These are phyloP conservation scores for Beta lomatogona DNA, from an alignment of 179 eudicot species.

Conservation along the genomic window DNA sequence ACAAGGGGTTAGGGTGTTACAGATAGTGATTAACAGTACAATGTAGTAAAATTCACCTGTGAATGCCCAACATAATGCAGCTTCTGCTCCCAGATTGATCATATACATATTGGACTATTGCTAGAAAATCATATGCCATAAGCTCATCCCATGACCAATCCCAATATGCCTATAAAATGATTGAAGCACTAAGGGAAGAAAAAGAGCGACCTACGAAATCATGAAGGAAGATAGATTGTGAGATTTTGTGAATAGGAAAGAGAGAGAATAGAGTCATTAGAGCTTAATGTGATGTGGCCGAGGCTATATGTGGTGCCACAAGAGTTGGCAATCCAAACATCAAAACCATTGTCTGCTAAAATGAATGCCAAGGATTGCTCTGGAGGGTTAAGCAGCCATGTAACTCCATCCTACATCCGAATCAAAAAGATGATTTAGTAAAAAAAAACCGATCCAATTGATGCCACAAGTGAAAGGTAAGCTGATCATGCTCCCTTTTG, in stretches of 20 bases:
- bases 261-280: conserved; percentile 45
- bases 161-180: conserved; percentile 55
- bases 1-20: too few relatives aligned
- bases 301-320: conserved; percentile 66
- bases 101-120: conserved; percentile 42
- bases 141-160: conserved; percentile 80
- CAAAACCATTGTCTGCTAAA: conserved; percentile 70
- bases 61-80: conserved; percentile 78
- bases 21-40: neutral
- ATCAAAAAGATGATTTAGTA: neutral
- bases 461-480: neutral
- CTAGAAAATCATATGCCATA: conserved; percentile 57
- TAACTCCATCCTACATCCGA: conserved; percentile 50
- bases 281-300: conserved; percentile 52
- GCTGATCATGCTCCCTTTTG: neutral
- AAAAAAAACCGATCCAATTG: too few relatives aligned
- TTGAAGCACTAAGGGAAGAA: neutral
- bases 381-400: conserved; percentile 61
- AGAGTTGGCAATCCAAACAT: conserved; percentile 69
- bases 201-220: neutral
- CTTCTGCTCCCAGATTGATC: conserved; percentile 54
- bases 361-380: conserved; percentile 55
- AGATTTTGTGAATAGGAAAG: neutral
- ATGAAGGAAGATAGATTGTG: neutral
- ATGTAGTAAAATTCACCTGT: conserved; percentile 34